Evolutionary conservation across 805 yeast genomes (phyloP), one percentile per base, ranked within the genome.

Genomic region (Naumovozyma baii): DNA sequence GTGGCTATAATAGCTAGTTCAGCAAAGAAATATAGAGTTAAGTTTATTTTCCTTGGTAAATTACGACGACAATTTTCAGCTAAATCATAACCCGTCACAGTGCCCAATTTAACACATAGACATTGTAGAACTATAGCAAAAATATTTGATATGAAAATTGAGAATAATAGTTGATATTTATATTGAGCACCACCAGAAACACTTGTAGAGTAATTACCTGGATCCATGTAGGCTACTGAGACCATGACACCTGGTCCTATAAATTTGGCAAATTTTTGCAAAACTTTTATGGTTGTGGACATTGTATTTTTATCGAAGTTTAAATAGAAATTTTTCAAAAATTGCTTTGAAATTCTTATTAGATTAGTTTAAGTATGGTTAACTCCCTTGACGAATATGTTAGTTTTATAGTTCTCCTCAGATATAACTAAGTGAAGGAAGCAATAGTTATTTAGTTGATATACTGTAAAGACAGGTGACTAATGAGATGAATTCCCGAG

Each of bases 161-260:
- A 76, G 58, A 86, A 87, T 19, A 90, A 62, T 34, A 88, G 66
- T 43, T 82, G 76, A 57, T 80, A 90, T 54, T 81, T 76, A 58
- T 80, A 83, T 33, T 83, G 80, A 5, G 95, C 83, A 20, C 95
- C 95, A 2, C 94, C 92, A 2, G 92, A 82, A 13, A 90, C 95
- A 31, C 92, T 92, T 1, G 96, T 85, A 10, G 96, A 83, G 62
- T 90, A 90, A 61, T 92, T 90, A 2, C 98, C 98, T 0, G 98
- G 97, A 54, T 90, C 97, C 86, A 92, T 85, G 55, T 88, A 92
- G 0, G 96, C 94, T 33, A 90, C 95, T n/a, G 87, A 73, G 15
- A 90, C 94, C 94, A 90, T 76, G 34, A 92, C 68, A 0, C 98
- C 97, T 0, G 97, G 97, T 0, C 97, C 97, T 7, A 90, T 68